A percentile compares a stretch with the other conserved stretches of the same genome.
Evolutionary conservation across 164 flowering plant genomes (phyloP).

Genomic region (Euptelea pleiosperma): DNA sequence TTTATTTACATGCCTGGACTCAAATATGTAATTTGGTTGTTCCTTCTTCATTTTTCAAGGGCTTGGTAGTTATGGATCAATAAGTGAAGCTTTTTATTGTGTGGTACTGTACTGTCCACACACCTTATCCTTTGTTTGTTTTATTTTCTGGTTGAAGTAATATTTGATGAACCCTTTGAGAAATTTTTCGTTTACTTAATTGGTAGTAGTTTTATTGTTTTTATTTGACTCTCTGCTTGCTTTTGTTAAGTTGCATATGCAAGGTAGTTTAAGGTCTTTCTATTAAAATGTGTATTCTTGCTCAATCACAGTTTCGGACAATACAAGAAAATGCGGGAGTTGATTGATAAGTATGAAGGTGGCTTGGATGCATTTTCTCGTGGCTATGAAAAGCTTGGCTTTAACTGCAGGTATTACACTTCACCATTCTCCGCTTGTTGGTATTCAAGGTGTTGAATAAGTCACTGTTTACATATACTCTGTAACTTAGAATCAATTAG

Average conservation of each 20-base stretch:
- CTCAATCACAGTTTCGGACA: slow-evolving; percentile 53
- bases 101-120: not conserved
- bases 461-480: no score
- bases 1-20: not conserved
- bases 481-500: no score
- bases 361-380: slow-evolving; percentile 87
- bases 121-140: not conserved
- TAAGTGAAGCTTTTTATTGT: no score
- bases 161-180: no score
- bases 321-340: slow-evolving; percentile 69
- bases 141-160: no score
- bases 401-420: slow-evolving; percentile 50
- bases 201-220: not conserved
- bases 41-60: not conserved
- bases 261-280: no score
- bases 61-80: not conserved
- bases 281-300: not conserved
- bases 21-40: not conserved
- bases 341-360: slow-evolving; percentile 83
- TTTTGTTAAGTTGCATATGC: no score
- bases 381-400: slow-evolving; percentile 94
- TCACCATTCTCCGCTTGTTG: not conserved
- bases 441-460: no score
- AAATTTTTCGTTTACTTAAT: no score
- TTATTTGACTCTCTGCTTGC: not conserved